Evolutionary conservation across 2,329 filamentous ascomycete genomes (phyloP), one percentile per base, ranked within the genome.

Genomic region (Ceratocystis huliohia): DNA sequence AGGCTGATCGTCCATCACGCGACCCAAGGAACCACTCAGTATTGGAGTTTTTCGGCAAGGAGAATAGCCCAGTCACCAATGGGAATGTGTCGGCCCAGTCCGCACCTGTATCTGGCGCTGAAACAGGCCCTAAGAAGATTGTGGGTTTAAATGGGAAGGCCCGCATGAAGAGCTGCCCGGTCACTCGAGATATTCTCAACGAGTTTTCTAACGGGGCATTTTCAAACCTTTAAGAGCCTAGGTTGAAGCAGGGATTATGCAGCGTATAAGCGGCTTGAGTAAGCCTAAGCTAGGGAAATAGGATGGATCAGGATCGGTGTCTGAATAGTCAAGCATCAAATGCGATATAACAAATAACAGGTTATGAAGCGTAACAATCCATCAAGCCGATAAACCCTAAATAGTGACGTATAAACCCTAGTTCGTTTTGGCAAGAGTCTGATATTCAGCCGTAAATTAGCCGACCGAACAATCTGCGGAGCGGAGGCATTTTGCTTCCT

Each of bases 101-200:
- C 10, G 13, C 37, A 1, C 78, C 76, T 59, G 80, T 75, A 69
- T 37, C 56, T 45, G 20, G n/a, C n/a, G 22, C 53, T n/a, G 50
- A 7, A 5, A 8, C 6, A 33, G 76, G 77, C 63, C 84, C 85
- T 1, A 84, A 79, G 69, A 81, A 74, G 71, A 80, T 77, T n/a
- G n/a, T 37, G 6, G 85, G 83, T 71, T 79, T 84, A 59, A 84
- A 85, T 0, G 81, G 82, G 64, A 83, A 81, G 69, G 79, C 81
- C 41, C 76, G 93, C 67, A 74, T 91, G 70, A 85, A 84, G 67
- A 84, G 82, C 45, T 84, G 85, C 71, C 83, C 85, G 45, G 81
- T 95, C 66, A 79, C 92, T 72, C 83, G 84, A 73, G 88, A 93
- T 78, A 85, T 96, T 69, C 79, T 91, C 71, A 90, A 94, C 75